Evolutionary conservation across 371 early-diverging fungal genomes (phyloP), one percentile per base, ranked within the genome.

Genomic region (Nematocida sp.): DNA sequence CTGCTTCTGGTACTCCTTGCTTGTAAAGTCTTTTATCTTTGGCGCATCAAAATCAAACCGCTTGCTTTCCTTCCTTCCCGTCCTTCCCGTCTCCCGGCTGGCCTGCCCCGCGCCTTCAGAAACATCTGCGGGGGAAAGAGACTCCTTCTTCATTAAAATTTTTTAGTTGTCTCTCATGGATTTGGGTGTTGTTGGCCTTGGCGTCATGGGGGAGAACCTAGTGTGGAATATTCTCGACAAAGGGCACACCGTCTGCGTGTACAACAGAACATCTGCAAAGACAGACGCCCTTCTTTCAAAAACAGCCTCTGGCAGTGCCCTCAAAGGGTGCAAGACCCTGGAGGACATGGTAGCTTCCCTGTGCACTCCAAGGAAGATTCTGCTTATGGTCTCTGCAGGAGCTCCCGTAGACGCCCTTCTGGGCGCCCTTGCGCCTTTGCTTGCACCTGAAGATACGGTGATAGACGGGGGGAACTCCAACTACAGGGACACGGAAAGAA

Each of bases 391-490:
- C 83, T 93, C 95, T 87, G 95, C 95, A 55, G 97, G 96, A 55
- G 60, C 79, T 13, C 89, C 95, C 62, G 94, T 95, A 62, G 98
- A 97, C 83, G 87, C 88, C 80, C 91, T 96, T 80, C 91, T 95
- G 75, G 88, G 87, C 27, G 88, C 88, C 80, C 85, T 94, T 76
- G 78, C 90, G 46, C 91, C 91, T 38, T 85, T 85, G 85, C 84
- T 95, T 51, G 89, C 89, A 79, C 66, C 85, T 76, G 92, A 93
- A 34, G 98, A 96, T 83, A 89, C 94, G 81, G 90, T 96, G 78
- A 92, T 97, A 77, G 96, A 97, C 84, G 93, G 95, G 80, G 96
- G 96, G 75, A 97, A 96, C 88, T 94, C 94, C 37, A 92, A 94
- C 86, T 96, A 88, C 87, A 91, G 92, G 62, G 96, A 95, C 84